Evolutionary conservation across 495 filamentous ascomycete species (phyloP).

Genomic region (Cryomyces minteri): DNA sequence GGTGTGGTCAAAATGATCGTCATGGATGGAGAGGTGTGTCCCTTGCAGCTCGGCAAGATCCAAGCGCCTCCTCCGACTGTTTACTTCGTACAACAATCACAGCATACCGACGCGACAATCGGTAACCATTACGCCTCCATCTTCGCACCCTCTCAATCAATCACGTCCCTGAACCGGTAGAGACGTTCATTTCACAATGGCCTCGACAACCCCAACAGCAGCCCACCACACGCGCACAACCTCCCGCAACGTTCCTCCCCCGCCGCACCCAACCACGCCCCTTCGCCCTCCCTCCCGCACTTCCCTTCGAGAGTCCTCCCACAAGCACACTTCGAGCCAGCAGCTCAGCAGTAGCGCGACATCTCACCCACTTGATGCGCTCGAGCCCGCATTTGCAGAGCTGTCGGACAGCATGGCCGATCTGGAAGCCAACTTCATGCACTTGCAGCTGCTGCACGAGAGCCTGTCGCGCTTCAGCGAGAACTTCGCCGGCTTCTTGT

Average conservation of each 20-base stretch:
- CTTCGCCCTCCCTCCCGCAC: conserved; percentile 81
- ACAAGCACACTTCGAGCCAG: conserved; percentile 17
- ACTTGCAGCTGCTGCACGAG: conserved; percentile 93
- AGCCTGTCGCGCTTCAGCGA: conserved; percentile 86
- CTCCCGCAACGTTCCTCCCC: conserved; percentile 26
- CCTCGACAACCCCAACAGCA: conserved; percentile 7
- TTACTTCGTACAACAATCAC: no score
- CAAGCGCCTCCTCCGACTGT: no score
- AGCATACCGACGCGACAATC: no score
- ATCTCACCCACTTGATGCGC: conserved; percentile 55
- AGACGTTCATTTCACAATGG: neutral
- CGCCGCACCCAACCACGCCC: conserved; percentile 80
- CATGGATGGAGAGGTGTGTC: no score
- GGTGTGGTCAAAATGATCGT: no score
- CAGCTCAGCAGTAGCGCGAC: conserved; percentile 35
- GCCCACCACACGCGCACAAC: conserved; percentile 6
- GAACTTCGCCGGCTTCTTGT: conserved; percentile 87
- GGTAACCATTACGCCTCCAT: neutral
- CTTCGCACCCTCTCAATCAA: neutral
- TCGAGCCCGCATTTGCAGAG: conserved; percentile 85
- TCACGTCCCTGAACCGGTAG: neutral
- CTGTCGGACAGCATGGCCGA: conserved; percentile 88
- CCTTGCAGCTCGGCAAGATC: no score
- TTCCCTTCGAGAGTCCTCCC: conserved; percentile 48
- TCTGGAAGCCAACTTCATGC: conserved; percentile 92